A percentile compares a stretch with the other conserved stretches of the same genome.
Conservation (phyloP, 331 rosid genomes). For the Saraca asoca region DNA sequence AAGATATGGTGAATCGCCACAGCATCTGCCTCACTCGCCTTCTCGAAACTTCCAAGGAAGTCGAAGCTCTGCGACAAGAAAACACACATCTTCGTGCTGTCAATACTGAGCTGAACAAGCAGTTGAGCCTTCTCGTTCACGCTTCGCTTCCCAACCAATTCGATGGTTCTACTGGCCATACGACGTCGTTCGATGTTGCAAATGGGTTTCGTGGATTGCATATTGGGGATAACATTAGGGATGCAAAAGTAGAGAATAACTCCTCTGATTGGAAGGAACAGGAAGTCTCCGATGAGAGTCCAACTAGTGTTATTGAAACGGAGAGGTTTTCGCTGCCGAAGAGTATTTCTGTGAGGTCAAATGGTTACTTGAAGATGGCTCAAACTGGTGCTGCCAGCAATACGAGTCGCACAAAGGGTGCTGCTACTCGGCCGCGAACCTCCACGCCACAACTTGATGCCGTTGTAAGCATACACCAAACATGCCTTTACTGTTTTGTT, state of each 20-base stretch:
- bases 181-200: constrained; percentile 40
- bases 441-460: constrained; percentile 46
- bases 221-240: constrained; percentile 26
- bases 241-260: constrained; percentile 39
- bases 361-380: constrained; percentile 71
- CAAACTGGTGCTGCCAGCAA: constrained; percentile 42
- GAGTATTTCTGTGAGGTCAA: constrained; percentile 91
- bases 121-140: constrained; percentile 62
- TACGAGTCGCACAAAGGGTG: constrained; percentile 43
- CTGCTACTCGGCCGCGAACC: constrained; percentile 50
- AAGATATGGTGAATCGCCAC: constrained; percentile 87
- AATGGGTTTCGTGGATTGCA: constrained; percentile 44
- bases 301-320: constrained; percentile 63
- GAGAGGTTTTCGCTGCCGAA: constrained; percentile 78
- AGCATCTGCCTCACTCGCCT: constrained; percentile 75
- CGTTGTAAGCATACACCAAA: constrained; percentile 50
- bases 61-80: constrained; percentile 71
- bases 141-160: constrained; percentile 47
- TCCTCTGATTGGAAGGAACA: constrained; percentile 49
- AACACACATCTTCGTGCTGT: constrained; percentile 65
- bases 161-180: constrained; percentile 41
- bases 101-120: constrained; percentile 72
- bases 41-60: constrained; percentile 67
- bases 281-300: constrained; percentile 55
- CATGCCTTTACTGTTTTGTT: neutral